Base-by-base conservation (phyloP, 345 rosid species). In the Turritis glabra region DNA sequence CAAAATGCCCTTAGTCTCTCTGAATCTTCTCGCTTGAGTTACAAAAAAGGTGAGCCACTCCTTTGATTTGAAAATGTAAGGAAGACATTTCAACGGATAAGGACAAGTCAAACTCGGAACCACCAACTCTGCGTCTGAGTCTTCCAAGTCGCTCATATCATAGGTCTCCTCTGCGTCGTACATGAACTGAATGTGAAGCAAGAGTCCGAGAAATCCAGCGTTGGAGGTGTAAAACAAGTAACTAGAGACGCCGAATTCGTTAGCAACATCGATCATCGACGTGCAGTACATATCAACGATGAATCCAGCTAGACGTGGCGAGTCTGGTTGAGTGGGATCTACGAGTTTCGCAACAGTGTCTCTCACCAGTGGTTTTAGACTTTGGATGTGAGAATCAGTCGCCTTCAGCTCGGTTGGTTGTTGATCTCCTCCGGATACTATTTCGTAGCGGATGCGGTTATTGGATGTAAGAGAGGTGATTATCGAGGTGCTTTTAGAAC, bases 241-340 rank as follows among this genome's bases (percentile, higher is more conserved):
- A 43, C 62, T 76, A 2, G 92, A 85, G 8, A 80, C 77, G 0
- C 80, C 79, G 11, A 84, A 33, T 27, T 85, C 84, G 37, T 74
- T 51, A 0, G 86, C 88, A 0, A 85, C 76, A 4, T 85, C 88
- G 5, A 84, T 79, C 82, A 84, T 75, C 15, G 74, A 1, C 0
- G 79, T 78, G 72, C 84, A 85, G 17, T 81, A 80, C 85, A 88
- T 61, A 69, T 82, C 90, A 1, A 85, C 21, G 17, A 86, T 78
- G 59, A 88, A 58, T 14, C 87, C 87, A 0, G 80, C 88, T 0
- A 88, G 61, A 6, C n/a, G 55, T 2, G 85, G 72, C 3, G 77
- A 29, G 69, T 69, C 71, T 32, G 52, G 26, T 5, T 0, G 21
- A 5, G 63, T 8, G 7, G 3, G 14, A 4, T 5, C 40, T 22